Base-by-base conservation (phyloP, 768 basidiomycete species). In the Termitomyces sp. region DNA sequence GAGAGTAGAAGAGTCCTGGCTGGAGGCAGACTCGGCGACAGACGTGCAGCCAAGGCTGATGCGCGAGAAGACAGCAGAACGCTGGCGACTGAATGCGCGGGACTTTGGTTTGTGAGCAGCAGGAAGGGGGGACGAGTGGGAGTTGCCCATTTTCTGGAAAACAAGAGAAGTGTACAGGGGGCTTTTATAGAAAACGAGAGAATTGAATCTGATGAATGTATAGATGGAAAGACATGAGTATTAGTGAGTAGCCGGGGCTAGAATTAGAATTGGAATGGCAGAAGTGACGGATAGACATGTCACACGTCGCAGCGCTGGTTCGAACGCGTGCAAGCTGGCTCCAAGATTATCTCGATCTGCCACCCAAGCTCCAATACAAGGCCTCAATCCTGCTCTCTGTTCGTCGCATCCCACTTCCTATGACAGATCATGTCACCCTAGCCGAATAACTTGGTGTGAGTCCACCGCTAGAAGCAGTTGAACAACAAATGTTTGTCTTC, bases 11-110 rank as follows among this genome's bases (percentile, higher is more conserved):
- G 74, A 72, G 16, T 79, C 79, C 52, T 74, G 73, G 62, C 68
- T 72, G 40, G 70, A 62, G 32, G 71, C 66, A 11, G 74, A 74
- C 2, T 67, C 64, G 33, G 69, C 66, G 4, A 68, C 72, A 57
- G 74, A 74, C 26, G 70, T 65, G 47, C 75, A 78, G 50, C 74
- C 73, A 11, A 81, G 57, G 60, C 67, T 74, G 57, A 79, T 54
- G 14, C 71, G 75, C 52, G 79, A 70, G 43, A 76, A 68, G 40
- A 72, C 55, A 28, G 66, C 63, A 18, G 74, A 75, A 62, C 71
- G 73, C 62, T 73, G 71, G 45, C 67, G 68, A 45, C 57, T 62
- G 55, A 73, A 67, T 26, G 64, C 60, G 48, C 53, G 60, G 14
- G 56, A 14, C 43, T 67, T 67, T 11, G 26, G 24, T 2, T 9